Percentiles rank a stretch among this genome's conserved stretches.
Conservation (phyloP, 1,139 yeast species). For the Candida labiduridarum region DNA sequence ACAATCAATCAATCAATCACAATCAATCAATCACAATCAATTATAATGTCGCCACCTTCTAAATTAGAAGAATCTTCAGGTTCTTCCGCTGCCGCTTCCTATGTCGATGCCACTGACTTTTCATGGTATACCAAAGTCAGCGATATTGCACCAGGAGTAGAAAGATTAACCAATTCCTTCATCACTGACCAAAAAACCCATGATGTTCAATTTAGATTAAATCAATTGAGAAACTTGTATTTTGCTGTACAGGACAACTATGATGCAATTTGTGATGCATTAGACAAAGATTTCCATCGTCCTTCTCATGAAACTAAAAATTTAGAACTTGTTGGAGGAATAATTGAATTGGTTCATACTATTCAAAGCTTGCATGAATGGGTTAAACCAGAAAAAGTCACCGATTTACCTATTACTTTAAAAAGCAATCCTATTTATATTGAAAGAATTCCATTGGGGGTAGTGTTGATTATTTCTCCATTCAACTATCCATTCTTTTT, state of each 20-base stretch:
- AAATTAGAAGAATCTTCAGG: conserved; percentile 15
- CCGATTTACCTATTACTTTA: conserved; percentile 48
- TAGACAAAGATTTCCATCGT: conserved; percentile 68
- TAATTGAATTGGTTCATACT: conserved; percentile 60
- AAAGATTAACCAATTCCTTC: conserved; percentile 45
- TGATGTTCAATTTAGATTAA: conserved; percentile 58
- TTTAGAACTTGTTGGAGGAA: conserved; percentile 55
- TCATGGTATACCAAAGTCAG: conserved; percentile 48
- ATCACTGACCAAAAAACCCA: conserved; percentile 50
- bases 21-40: background rate
- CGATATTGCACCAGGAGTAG: conserved; percentile 53
- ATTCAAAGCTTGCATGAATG: conserved; percentile 64
- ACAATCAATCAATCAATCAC: background rate
- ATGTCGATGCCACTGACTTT: conserved; percentile 6
- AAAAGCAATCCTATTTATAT: conserved; percentile 51
- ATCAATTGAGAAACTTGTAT: conserved; percentile 69
- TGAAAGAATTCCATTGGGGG: conserved; percentile 74
- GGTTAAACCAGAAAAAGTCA: conserved; percentile 56
- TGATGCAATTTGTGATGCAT: conserved; percentile 57
- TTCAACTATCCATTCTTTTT: conserved; percentile 84
- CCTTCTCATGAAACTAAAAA: conserved; percentile 60
- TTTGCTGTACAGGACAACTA: conserved; percentile 64
- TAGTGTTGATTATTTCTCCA: conserved; percentile 76
- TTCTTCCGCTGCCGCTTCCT: conserved; percentile 3
- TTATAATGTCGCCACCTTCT: conserved; percentile 9